Evolutionary conservation across 805 yeast species (phyloP), one percentile per base, ranked within the genome.

Genomic region (Yamadazyma takamatsuzukensis): DNA sequence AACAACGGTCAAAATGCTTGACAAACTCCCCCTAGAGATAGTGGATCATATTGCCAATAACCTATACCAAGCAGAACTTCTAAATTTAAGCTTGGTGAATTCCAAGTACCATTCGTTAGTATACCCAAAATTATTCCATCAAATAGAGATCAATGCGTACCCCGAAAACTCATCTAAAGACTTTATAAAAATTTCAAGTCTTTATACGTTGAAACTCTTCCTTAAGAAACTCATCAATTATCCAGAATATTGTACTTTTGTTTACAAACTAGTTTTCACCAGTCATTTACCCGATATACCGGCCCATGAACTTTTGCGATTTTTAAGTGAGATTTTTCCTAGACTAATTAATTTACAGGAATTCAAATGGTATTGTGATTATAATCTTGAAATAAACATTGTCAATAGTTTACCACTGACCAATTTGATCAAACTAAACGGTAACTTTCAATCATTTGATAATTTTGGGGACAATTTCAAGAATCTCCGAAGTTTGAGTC

Each of bases 271-370:
- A 17, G 27, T 37, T 7, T 44, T 45, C 25, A 28, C 34, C 6
- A 26, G 33, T 5, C n/a, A n/a, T n/a, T 33, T 49, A 13, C 60
- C 61, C 3, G 59, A 53, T 40, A 37, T 54, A 12, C 51, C 57
- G 4, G 58, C 53, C 23, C 35, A 43, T 11, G 42, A 43, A 18
- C 34, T 54, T n/a, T 18, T 42, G 6, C 29, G 35, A 7, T 41
- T 37, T 24, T 39, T 54, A n/a, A 21, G 33, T 8, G 13, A 24
- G 4, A 37, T 44, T 11, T 35, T 55, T 16, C 54, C 53, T 2
- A 23, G 34, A 11, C 34, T 53, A 15, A 16, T 9, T 1, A 43
- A 40, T 28, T 33, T 53, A 15, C 21, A 13, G 4, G 42, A 44
- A 18, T 43, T 53, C 18, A 40, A 36, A 22, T 53, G 58, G 58